Base-by-base conservation (phyloP, 2,329 filamentous ascomycete genomes). In the Aspergillus calidoustus region DNA sequence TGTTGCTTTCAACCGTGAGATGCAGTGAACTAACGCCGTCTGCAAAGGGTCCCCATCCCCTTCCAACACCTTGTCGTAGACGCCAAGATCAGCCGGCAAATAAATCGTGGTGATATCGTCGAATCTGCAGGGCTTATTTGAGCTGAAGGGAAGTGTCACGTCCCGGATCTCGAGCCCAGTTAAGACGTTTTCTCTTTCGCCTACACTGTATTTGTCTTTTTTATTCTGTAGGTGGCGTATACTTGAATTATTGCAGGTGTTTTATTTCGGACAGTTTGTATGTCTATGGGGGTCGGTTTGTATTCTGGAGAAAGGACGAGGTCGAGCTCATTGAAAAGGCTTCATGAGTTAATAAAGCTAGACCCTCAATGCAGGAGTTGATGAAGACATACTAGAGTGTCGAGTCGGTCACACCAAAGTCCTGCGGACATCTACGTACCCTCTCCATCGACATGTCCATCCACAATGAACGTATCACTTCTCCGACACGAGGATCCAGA, bases 111-210 rank as follows among this genome's bases (percentile, higher is more conserved):
- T 31, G n/a, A 52, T 38, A 52, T 52, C 49, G 3, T 34, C 22
- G 30, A 52, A 31, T 17, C 22, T 52, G 11, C n/a, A 52, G 28
- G 49, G 49, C 11, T 31, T 28, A 41, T 52, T 52, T 52, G 49
- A 52, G 19, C 49, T 31, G 49, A 52, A 52, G 49, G 11, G 49
- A 34, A 52, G 49, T 22, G 30, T 52, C 49, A 52, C 49, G 34
- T 52, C 49, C 19, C 15, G 49, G 17, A 52, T 13, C 34, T 52
- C 31, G 31, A 13, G 31, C 31, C 31, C 6, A 38, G 28, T 52
- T 22, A n/a, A 11, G 15, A 13, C 8, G 30, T 3, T 31, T n/a
- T 31, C 49, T 52, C 11, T 52, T 52, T 52, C 28, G 17, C 31
- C 31, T 38, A 38, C 1, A 13, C 7, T 8, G 31, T 38, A 38